phyloP scores from a whole-genome alignment of 208 protist genomes.

The Naegleria gruberi region DNA sequence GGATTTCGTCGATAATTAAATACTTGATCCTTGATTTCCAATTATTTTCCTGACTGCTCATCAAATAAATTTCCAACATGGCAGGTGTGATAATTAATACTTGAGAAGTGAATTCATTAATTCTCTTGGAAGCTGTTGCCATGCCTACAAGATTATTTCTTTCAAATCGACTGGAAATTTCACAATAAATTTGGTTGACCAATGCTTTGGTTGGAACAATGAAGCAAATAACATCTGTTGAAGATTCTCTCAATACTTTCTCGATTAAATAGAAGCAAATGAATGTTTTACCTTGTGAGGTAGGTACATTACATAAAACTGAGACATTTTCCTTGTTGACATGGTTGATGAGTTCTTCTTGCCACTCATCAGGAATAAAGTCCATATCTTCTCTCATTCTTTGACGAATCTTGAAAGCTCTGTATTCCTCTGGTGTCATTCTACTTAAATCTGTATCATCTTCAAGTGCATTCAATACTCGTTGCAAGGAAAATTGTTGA shows the following conservation, averaged over 20 bases:
- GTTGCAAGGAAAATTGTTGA: no score
- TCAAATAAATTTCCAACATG: conserved; percentile 14
- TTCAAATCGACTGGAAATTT: not conserved
- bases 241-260: not conserved
- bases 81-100: conserved; percentile 14
- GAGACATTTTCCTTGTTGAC: not conserved
- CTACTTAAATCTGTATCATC: no score
- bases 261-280: conserved; percentile 12
- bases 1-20: conserved; percentile 27
- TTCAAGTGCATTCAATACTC: no score
- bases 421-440: not conserved
- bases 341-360: not conserved
- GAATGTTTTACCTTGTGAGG: conserved; percentile 26
- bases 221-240: not conserved
- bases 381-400: not conserved
- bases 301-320: not conserved
- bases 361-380: conserved; percentile 15
- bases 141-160: not conserved
- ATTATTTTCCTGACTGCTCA: not conserved
- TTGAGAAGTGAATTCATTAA: not conserved
- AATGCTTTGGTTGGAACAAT: conserved; percentile 10
- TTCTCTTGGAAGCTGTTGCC: not conserved
- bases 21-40: not conserved
- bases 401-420: not conserved
- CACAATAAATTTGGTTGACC: not conserved